Base-by-base conservation (phyloP, 345 rosid species). In the Triadica sebifera region DNA sequence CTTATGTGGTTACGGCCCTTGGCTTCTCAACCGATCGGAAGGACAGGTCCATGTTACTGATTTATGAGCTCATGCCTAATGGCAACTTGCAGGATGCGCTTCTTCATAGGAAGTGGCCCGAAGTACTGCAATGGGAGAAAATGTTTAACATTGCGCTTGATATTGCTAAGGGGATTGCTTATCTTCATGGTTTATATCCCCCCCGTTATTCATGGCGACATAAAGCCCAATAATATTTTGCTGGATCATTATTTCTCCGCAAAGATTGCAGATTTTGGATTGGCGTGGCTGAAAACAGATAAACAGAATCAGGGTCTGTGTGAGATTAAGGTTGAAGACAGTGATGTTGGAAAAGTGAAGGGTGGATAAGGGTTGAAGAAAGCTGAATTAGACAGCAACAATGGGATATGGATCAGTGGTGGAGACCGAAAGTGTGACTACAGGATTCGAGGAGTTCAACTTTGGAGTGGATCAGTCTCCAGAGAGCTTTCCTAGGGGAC, bases 81-180 rank as follows among this genome's bases (percentile, higher is more conserved):
- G 95, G 98, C 0, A 92, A 91, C 75, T 79, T 94, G 50, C 98
- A 94, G 73, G 97, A 92, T 69, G 97, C 98, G 34, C 83, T 94
- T 70, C 83, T 94, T 55, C 91, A 84, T 57, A 82, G 89, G 38
- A 94, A 82, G 79, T 83, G 86, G 55, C 87, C 91, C 0, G 95
- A 94, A 68, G 76, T 94, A 39, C 81, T 82, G 86, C 74, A 71
- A n/a, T 94, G 98, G 97, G 83, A 74, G 41, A 85, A 82, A 57
- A 77, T 97, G 62, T 84, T 92, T 49, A 74, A 80, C 2, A 65
- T 89, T 34, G 89, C 87, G 0, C 64, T 85, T 38, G 93, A 91
- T 20, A 82, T 94, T 37, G 98, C 97, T 38, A 84, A 74, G 72
- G 98, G 97, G 53, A 79, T 92, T 7, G 85, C 86, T 51, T 84